Base-by-base conservation (phyloP, 441 rosid genomes). In the Bruguiera hainesii region DNA sequence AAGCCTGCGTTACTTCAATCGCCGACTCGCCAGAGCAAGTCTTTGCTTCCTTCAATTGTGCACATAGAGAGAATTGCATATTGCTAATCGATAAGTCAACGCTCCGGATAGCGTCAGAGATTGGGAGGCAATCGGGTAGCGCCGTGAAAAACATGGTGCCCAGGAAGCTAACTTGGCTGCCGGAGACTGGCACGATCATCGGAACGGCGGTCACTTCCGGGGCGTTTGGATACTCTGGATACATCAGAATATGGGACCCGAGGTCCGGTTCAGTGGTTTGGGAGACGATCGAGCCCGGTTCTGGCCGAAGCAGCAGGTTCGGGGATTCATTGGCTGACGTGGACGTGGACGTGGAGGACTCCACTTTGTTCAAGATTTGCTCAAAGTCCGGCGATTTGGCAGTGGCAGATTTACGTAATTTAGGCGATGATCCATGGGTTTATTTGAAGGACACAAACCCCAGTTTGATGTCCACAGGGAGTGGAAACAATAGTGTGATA, bases 201-300 rank as follows among this genome's bases (percentile, higher is more conserved):
- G 97, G 91, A 21, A 78, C 87, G 25, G 74, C 91, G 0, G 85
- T 91, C 23, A 79, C 79, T 3, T 73, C 74, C 1, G 96, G 98
- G 23, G 89, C 89, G 8, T 91, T 94, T 66, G 98, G 98, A 29
- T 94, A 75, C 72, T 83, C 97, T 0, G 98, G 98, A 0, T 91
- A 91, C 64, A 79, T 94, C 53, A 62, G 96, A 63, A 74, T 89
- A 11, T 91, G 98, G 98, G 98, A 94, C 67, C 87, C 97, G 0
- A 76, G 97, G 71, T 60, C 84, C 0, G 77, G 79, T 16, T 63
- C 46, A 20, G 84, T 89, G 66, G 85, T 88, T 5, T 94, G 98
- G 98, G 97, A 91, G 69, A 88, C 94, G 26, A 89, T 60, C 67
- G 98, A 94, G 83, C 98, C 98, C 18, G 98, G 98, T 1, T 84